Evolutionary conservation across 2,329 filamentous ascomycete genomes (phyloP).

Genomic region (Onygena corvina): DNA sequence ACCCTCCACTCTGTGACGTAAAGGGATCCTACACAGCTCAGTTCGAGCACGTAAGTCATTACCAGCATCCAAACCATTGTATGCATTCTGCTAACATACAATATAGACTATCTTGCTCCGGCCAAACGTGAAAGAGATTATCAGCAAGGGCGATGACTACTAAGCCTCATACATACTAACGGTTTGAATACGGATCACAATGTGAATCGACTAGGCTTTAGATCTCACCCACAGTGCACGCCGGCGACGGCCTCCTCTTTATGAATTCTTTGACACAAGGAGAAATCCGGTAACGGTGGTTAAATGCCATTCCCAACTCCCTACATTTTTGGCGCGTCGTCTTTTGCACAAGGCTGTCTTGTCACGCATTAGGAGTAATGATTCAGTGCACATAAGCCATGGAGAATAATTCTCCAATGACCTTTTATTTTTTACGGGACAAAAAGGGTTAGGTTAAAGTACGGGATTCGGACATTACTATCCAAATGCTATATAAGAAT

Average conservation of each 20-base stretch:
- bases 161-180: conserved; percentile 31
- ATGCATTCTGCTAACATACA: conserved; percentile 16
- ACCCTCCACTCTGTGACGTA: conserved; percentile 78
- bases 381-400: background rate
- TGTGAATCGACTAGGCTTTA: background rate
- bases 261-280: background rate
- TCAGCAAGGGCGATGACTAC: conserved; percentile 76
- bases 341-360: background rate
- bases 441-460: background rate
- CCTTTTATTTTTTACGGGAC: background rate
- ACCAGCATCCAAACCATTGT: background rate
- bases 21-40: conserved; percentile 93
- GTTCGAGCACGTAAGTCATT: conserved; percentile 70
- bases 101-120: conserved; percentile 60
- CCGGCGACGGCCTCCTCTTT: background rate
- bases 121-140: conserved; percentile 73
- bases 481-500: conserved; percentile 3
- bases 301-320: background rate
- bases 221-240: background rate
- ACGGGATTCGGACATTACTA: background rate
- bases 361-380: background rate
- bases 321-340: background rate
- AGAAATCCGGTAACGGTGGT: background rate
- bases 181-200: background rate
- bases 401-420: background rate